Evolutionary conservation across 2,329 filamentous ascomycete species (phyloP), one percentile per base, ranked within the genome.

Genomic region (Aureobasidium zeae): DNA sequence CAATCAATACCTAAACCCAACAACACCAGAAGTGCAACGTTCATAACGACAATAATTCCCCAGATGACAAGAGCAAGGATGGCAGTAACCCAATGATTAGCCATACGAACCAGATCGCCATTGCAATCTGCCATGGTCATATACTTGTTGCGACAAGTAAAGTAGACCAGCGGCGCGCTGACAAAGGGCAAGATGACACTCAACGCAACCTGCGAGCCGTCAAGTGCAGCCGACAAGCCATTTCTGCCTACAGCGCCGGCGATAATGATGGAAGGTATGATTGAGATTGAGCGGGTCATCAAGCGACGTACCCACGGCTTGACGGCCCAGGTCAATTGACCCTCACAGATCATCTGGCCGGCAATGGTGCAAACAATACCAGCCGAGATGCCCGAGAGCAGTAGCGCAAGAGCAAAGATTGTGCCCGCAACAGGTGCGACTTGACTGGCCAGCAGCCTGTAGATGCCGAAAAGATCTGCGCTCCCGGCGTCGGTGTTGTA

Each of bases 301-400:
- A 93, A 71, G 9, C 86, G 74, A 2, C 86, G 79, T 8, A 88
- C 55, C 86, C 86, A 94, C 0, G 86, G 86, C 48, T 71, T 71
- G 22, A 88, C 63, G 4, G 65, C 76, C 83, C 85, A 87, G 34
- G 77, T 76, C 32, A 94, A 61, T 48, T 86, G 84, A 5, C 86
- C 86, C 60, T 93, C 86, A 49, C 78, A 81, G 16, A 94, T 81
- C 79, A 94, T 91, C 60, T 94, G 86, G 0, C 86, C 86, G 0
- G 86, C 76, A 52, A 94, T 91, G 1, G 87, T 94, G 65, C 86
- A 93, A 2, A 93, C 81, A 25, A 94, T 85, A 5, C 86, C 86
- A 0, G 86, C 86, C 0, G 80, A 85, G 10, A 86, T 74, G 7
- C 86, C 86, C 0, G 82, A 88, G 1, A 93, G 74, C 0, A 94